Evolutionary conservation across 768 basidiomycete species (phyloP), one percentile per base, ranked within the genome.

Genomic region (Zangia roseola): DNA sequence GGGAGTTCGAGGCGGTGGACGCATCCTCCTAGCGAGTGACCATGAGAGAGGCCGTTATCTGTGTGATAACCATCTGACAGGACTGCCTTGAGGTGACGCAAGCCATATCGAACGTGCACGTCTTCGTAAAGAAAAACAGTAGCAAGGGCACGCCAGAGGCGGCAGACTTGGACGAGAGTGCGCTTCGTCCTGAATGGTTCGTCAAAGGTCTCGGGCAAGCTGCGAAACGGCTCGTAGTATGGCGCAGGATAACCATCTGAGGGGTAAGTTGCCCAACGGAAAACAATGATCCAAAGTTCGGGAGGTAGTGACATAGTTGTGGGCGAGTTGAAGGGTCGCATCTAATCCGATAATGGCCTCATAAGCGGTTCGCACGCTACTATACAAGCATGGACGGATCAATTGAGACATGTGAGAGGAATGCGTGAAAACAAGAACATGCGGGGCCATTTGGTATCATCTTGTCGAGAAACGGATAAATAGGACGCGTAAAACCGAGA

Each of bases 1-100:
- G 84, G 83, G 16, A 88, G 71, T 36, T 78, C 76, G 36, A 76
- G 73, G 43, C 84, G 79, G 43, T 73, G 76, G 50, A 86, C 82
- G 73, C 69, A 62, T 51, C 45, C 53, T 30, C 66, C 66, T 34
- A 62, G 54, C 30, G 54, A 60, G n/a, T 40, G 41, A 46, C 64
- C 56, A 17, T 59, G 47, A 49, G 35, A 39, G 6, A 33, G 45
- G 45, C 57, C 47, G 46, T 56, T 49, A 23, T 52, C 54, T 36
- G 12, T 23, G 30, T 6, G 34, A 25, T 43, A 39, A 33, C 25
- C 26, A 44, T 42, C 54, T 37, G 53, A 49, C 47, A 78, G 55
- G n/a, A 62, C 55, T 42, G 59, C 61, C 57, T 59, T 64, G 46
- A 79, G 69, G 13, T 55, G 56, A 20, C 52, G 43, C 13, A 57